Evolutionary conservation across 139 green algal species (phyloP), one percentile per base, ranked within the genome.

Genomic region (Coccomyxa sp.): DNA sequence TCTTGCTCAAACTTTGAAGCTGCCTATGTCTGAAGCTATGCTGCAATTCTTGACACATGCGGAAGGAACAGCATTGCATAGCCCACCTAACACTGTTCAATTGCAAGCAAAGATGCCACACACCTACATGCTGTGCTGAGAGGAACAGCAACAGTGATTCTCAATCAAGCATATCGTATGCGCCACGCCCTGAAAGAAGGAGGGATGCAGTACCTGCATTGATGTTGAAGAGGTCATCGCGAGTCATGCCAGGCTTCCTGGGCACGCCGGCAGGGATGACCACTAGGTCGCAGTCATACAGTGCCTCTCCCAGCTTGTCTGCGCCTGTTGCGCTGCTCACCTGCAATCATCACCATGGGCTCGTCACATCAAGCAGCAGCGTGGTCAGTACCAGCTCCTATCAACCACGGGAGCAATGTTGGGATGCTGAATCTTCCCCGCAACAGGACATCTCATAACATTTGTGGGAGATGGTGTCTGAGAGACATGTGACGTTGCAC

Each of bases 161-260:
- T 4, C n/a, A n/a, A n/a, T n/a, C n/a, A n/a, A n/a, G n/a, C 4
- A 5, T 64, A 64, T 18, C 50, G 27, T 5, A 22, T 64, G 50
- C 27, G 50, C 50, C 18, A 64, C 50, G 22, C 50, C 27, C 50
- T n/a, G 50, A 18, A 64, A 18, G 14, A 14, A 64, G 50, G 24
- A 71, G 64, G 64, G 36, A 29, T n/a, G n/a, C n/a, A n/a, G n/a
- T n/a, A 88, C 88, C 86, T 31, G 94, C 94, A 81, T 99, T 99
- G 83, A 96, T 98, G 87, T 96, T 97, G 92, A 99, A 99, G 68
- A 99, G 88, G 83, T 99, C 97, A 77, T 99, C 96, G 37, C 97
- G 90, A 0, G 95, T 99, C 97, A 99, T 99, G 82, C 97, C 97
- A 3, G 97, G 97, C 90, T 98, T 98, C 75, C 94, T 87, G 0